Conservation (phyloP, 306 rosid species). For the Ziziphus jujuba region DNA sequence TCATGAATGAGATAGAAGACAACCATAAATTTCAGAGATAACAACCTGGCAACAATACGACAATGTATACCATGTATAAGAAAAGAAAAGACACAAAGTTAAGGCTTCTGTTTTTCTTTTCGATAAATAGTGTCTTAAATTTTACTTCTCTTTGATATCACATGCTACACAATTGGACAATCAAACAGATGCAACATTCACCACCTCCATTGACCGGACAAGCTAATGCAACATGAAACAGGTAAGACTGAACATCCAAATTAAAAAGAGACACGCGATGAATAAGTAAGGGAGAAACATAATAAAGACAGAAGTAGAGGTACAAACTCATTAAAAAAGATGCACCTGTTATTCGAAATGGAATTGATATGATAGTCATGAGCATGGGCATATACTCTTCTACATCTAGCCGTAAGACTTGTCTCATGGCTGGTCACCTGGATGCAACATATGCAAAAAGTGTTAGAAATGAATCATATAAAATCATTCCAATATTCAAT, state of each 20-base stretch:
- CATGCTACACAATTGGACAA: not conserved
- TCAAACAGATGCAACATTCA: not conserved
- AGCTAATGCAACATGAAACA: conserved; percentile 4
- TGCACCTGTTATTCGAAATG: conserved; percentile 94
- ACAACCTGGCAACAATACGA: conserved; percentile 1
- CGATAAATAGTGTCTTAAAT: not conserved
- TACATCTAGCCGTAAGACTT: conserved; percentile 86
- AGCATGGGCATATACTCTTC: conserved; percentile 97
- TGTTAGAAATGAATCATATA: conserved; percentile 8
- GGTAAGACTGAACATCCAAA: too few relatives aligned
- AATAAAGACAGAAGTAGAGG: not conserved
- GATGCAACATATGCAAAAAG: conserved; percentile 6
- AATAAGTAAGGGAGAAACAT: not conserved
- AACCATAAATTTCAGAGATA: not conserved
- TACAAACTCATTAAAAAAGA: not conserved
- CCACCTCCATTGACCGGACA: conserved; percentile 1
- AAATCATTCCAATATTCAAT: not conserved
- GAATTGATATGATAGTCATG: conserved; percentile 99
- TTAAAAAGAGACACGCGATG: not conserved
- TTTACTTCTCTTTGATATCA: not conserved
- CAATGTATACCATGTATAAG: not conserved
- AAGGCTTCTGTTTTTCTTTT: not conserved
- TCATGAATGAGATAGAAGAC: not conserved
- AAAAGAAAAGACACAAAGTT: not conserved
- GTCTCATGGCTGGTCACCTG: conserved; percentile 85